These are phyloP conservation scores for Cenchrus fungigraminus DNA, from an alignment of 176 grass and related monocot genomes.

Conservation along the genomic window DNA sequence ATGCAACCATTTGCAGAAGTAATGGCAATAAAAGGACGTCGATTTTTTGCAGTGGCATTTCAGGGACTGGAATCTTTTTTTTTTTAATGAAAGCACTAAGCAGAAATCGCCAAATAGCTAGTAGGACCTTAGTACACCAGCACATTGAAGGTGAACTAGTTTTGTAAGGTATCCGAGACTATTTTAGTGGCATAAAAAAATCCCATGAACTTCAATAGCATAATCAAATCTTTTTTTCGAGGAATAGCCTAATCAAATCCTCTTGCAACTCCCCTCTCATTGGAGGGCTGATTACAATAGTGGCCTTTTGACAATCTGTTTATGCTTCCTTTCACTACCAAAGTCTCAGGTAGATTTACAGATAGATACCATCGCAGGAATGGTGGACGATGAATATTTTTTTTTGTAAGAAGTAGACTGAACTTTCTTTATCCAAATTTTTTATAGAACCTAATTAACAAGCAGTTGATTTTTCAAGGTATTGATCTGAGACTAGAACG, in stretches of 20 bases:
- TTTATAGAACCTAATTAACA: conserved; percentile 7
- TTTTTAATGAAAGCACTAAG: not conserved
- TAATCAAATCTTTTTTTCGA: conserved; percentile 21
- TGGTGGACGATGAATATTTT: conserved; percentile 24
- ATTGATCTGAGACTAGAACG: not conserved
- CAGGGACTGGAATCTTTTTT: not conserved
- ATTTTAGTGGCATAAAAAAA: not conserved
- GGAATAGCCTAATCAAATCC: conserved; percentile 13
- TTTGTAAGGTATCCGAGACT: not conserved
- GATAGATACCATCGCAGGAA: not conserved
- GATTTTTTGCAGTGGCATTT: not conserved
- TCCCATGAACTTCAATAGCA: not conserved
- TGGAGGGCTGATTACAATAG: conserved; percentile 7
- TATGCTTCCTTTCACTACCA: conserved; percentile 35
- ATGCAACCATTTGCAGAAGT: not conserved
- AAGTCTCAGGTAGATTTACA: not conserved
- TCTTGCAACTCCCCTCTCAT: not conserved
- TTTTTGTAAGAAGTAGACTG: not conserved
- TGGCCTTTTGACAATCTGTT: not conserved
- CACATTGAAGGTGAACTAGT: not conserved
- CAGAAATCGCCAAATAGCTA: not conserved
- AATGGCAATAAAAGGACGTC: not conserved
- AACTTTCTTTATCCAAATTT: not conserved
- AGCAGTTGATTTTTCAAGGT: conserved; percentile 25
- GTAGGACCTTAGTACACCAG: not conserved